Conservation (phyloP, 306 rosid species). For the Cucurbita maxima region DNA sequence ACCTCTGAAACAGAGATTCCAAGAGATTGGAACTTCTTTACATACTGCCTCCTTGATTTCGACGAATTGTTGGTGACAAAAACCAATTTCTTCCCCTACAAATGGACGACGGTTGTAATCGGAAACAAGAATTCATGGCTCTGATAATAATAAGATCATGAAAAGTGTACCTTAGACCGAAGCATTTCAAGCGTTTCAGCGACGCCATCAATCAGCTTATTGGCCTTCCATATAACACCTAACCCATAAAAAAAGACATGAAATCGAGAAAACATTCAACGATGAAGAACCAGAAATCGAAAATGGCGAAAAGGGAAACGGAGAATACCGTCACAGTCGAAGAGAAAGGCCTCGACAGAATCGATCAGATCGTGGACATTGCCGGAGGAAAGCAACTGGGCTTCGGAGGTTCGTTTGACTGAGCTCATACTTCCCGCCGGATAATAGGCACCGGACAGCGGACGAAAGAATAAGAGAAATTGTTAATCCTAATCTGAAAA, state of each 20-base stretch:
- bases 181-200: slow-evolving; percentile 53
- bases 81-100: slow-evolving; percentile 66
- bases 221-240: slow-evolving; percentile 96
- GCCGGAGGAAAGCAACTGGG: slow-evolving; percentile 25
- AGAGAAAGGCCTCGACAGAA: slow-evolving; percentile 73
- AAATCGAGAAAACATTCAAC: not conserved
- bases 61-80: slow-evolving; percentile 79
- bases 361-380: slow-evolving; percentile 32
- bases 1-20: slow-evolving; percentile 70
- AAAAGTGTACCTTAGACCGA: slow-evolving; percentile 40
- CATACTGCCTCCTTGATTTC: slow-evolving; percentile 53
- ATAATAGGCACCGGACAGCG: not conserved
- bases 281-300: too few species aligned
- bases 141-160: not conserved
- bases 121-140: not conserved
- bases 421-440: not conserved
- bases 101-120: too few species aligned
- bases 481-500: too few species aligned
- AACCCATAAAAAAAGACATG: not conserved
- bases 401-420: not conserved
- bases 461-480: not conserved
- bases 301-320: not conserved
- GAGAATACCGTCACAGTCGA: slow-evolving; percentile 75
- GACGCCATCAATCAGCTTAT: slow-evolving; percentile 58
- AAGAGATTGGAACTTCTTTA: slow-evolving; percentile 58